Evolutionary conservation across 164 flowering plant species (phyloP).

Genomic region (Tinospora cordifolia): DNA sequence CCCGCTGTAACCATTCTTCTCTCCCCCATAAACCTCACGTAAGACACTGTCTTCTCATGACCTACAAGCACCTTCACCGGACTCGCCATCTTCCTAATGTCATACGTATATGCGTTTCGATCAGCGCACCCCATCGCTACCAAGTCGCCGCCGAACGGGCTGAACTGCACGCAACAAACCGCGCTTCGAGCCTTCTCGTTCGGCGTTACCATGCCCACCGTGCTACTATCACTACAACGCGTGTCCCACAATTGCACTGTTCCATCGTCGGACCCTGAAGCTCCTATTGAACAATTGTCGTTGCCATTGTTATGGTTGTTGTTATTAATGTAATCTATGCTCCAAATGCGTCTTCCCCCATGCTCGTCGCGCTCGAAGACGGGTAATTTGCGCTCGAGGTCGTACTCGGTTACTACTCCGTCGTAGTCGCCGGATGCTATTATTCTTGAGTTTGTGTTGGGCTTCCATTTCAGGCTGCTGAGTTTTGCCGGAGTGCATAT

Average conservation of each 20-base stretch:
- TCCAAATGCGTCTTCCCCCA: slow-evolving; percentile 68
- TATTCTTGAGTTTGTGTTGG: slow-evolving; percentile 34
- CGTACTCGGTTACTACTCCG: slow-evolving; percentile 66
- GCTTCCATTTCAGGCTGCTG: slow-evolving; percentile 61
- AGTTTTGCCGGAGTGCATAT: slow-evolving; percentile 72
- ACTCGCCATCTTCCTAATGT: slow-evolving; percentile 30
- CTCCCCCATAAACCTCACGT: slow-evolving; percentile 34
- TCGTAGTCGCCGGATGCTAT: slow-evolving; percentile 67
- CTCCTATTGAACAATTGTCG: slow-evolving; percentile 47
- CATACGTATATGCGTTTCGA: slow-evolving; percentile 44
- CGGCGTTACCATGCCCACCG: slow-evolving; percentile 37
- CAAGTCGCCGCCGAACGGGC: slow-evolving; percentile 34
- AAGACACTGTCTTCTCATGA: slow-evolving; percentile 53
- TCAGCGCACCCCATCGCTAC: slow-evolving; percentile 58
- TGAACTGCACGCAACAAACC: slow-evolving; percentile 63
- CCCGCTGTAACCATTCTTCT: slow-evolving; percentile 35
- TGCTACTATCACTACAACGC: slow-evolving; percentile 29
- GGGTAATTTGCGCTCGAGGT: slow-evolving; percentile 42
- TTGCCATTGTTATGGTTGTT: too few relatives aligned
- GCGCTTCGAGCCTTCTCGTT: slow-evolving; percentile 26
- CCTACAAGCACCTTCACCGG: slow-evolving; percentile 43
- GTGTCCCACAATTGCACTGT: slow-evolving; percentile 68
- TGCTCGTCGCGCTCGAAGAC: slow-evolving; percentile 74
- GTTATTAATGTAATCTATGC: slow-evolving; percentile 46
- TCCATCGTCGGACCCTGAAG: slow-evolving; percentile 75